Evolutionary conservation across 306 rosid genomes (phyloP), one percentile per base, ranked within the genome.

Genomic region (Boehmeria nivea): DNA sequence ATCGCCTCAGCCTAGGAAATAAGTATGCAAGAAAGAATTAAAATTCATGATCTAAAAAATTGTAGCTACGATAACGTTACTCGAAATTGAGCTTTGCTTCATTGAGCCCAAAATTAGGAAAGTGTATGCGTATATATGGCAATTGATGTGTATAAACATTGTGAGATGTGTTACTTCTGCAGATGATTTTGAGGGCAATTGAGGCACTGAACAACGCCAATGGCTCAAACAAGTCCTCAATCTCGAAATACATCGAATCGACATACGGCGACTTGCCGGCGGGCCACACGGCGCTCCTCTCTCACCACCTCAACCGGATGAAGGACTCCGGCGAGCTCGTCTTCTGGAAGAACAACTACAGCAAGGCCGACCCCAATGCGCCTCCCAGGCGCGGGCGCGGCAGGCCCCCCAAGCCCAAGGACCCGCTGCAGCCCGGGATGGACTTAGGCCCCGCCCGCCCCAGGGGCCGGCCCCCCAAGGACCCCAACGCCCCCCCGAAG

Each of bases 401-500:
- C 31, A 65, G 95, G 68, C 95, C 58, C 6, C 58, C 58, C 13
- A 53, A 53, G 64, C 54, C 54, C 33, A 49, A 24, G 6, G 54
- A n/a, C 0, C 34, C 43, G 4, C 21, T 24, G 12, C 18, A 28
- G 61, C 63, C 76, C 1, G 85, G 78, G 76, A 21, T 66, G 0
- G 68, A 26, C 8, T 10, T 58, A 34, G 54, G 71, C 6, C 37
- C 89, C 0, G 67, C 82, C 5, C 78, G 84, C 72, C 79, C 82
- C 2, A 81, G 94, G 60, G 95, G 97, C 26, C 83, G 94, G 6
- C 95, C 90, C 0, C 95, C 86, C 0, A 89, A 86, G 70, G 95
- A 89, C 53, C 95, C 83, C 0, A 69, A 69, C 60, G 94, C 66
- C 0, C 72, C 73, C 2, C 78, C 78, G 0, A 72, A 51, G 57